Base-by-base conservation (phyloP, 1,284 basidiomycete species). In the Coniferiporia weirii region DNA sequence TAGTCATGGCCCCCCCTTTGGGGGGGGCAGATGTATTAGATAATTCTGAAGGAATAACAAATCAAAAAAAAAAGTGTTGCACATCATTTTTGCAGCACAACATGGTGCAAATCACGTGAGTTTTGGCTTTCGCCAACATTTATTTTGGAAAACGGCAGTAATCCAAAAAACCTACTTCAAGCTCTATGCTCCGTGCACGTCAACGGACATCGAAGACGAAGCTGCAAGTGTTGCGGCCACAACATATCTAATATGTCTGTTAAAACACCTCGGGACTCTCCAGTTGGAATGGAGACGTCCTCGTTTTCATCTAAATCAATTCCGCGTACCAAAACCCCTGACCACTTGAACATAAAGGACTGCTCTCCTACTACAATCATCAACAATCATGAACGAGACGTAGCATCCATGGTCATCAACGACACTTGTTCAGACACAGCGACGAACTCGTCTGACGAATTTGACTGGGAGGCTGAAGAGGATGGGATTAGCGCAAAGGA, bases 401-500 rank as follows among this genome's bases (percentile, higher is more conserved):
- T 19, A 17, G 13, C 20, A 19, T 53, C 47, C 38, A 7, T 40
- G 20, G 32, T 22, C 15, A 27, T 43, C 17, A 50, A 57, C 20
- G 60, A 61, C 51, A 64, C 63, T 9, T 63, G 67, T 56, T 78
- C 81, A 4, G 82, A 84, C n/a, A 79, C 82, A 5, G 79, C 73
- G 36, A 86, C 85, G 10, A 80, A 83, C 66, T 77, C 81, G 1
- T 82, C 80, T 13, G 87, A 87, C 65, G 84, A 89, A 66, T 89
- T 90, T 65, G 79, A 89, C 72, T 89, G 87, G 87, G 84, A 87
- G 57, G 79, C 68, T 27, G 75, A 74, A 54, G 75, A 87, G 59
- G 81, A 83, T 52, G 78, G 78, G 5, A 72, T 32, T 59, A 56
- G 40, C 61, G 58, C 22, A 59, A 63, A 63, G 60, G 64, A 61